Percentiles rank a stretch among this genome's conserved stretches.
Conservation (phyloP, 352 stramenopile genomes). For the Phytophthora lateralis region DNA sequence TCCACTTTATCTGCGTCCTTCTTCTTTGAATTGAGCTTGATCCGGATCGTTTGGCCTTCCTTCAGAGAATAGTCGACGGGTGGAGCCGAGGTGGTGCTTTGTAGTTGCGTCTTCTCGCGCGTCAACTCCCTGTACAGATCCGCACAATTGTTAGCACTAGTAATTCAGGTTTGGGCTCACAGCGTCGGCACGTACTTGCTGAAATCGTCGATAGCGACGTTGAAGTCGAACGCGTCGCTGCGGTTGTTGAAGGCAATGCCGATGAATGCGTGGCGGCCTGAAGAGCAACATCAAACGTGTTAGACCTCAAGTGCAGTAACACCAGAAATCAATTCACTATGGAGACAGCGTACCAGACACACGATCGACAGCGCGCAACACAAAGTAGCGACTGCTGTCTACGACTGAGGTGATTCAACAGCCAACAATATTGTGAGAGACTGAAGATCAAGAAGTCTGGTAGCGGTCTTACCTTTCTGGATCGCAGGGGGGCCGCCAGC, state of each 20-base stretch:
- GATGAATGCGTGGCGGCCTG: constrained; percentile 92
- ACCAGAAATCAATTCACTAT: not conserved
- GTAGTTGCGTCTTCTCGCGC: constrained; percentile 53
- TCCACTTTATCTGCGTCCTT: constrained; percentile 48
- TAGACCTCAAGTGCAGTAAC: not conserved
- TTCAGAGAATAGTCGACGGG: constrained; percentile 93
- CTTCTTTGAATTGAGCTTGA: constrained; percentile 79
- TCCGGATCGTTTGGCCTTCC: constrained; percentile 92
- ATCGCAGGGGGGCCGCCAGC: constrained; percentile 59
- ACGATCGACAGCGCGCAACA: constrained; percentile 91
- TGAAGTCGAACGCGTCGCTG: constrained; percentile 96
- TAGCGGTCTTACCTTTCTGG: constrained; percentile 51
- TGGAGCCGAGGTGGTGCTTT: constrained; percentile 36
- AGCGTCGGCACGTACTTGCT: constrained; percentile 53
- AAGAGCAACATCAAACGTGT: not conserved
- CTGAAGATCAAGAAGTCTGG: not conserved
- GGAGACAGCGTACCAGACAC: constrained; percentile 49
- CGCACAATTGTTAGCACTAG: constrained; percentile 4
- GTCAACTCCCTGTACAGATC: constrained; percentile 52
- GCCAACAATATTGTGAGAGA: not conserved
- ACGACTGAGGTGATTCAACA: constrained; percentile 49
- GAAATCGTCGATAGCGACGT: constrained; percentile 91
- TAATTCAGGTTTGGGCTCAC: not conserved
- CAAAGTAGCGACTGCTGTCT: constrained; percentile 95
- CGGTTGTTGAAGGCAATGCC: constrained; percentile 94